Percentiles rank a stretch among this genome's conserved stretches.
Evolutionary conservation across 1,139 yeast genomes (phyloP).

Genomic region (Pneumocystis carinii): DNA sequence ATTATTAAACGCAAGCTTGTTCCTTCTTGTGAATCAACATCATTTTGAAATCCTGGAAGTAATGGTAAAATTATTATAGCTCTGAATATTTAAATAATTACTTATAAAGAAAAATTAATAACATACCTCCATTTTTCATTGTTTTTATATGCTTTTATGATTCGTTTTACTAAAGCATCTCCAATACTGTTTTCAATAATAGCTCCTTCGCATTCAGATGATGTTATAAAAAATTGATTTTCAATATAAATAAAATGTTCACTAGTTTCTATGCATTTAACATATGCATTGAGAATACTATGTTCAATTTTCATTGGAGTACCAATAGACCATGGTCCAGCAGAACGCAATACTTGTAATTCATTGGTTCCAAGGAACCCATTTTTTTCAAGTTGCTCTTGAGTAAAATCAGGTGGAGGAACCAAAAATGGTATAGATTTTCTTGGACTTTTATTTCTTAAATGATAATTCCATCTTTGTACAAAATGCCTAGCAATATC

Average conservation of each 20-base stretch:
- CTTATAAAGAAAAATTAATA: neutral
- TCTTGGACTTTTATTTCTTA: slow-evolving; percentile 88
- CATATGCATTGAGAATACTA: slow-evolving; percentile 83
- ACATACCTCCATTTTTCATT: slow-evolving; percentile 50
- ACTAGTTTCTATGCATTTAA: slow-evolving; percentile 77
- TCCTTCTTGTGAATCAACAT: slow-evolving; percentile 87
- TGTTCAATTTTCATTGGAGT: slow-evolving; percentile 55
- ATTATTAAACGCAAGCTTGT: slow-evolving; percentile 86
- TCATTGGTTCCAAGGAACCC: slow-evolving; percentile 81
- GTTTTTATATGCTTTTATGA: slow-evolving; percentile 69
- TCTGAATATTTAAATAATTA: slow-evolving; percentile 17
- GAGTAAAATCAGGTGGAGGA: slow-evolving; percentile 81
- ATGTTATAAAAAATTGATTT: slow-evolving; percentile 82
- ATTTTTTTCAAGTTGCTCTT: slow-evolving; percentile 47
- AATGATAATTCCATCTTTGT: slow-evolving; percentile 89
- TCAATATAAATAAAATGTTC: slow-evolving; percentile 90
- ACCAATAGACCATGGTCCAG: slow-evolving; percentile 89
- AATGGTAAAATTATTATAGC: slow-evolving; percentile 84
- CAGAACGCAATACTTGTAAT: slow-evolving; percentile 72
- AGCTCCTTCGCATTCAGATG: slow-evolving; percentile 74
- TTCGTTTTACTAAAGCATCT: slow-evolving; percentile 90
- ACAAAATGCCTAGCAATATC: slow-evolving; percentile 89
- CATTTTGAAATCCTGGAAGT: slow-evolving; percentile 95
- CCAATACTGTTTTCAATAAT: slow-evolving; percentile 82
- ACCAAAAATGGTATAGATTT: slow-evolving; percentile 79